Evolutionary conservation across 495 filamentous ascomycete species (phyloP), one percentile per base, ranked within the genome.

Genomic region (Schizothecium vesticola): DNA sequence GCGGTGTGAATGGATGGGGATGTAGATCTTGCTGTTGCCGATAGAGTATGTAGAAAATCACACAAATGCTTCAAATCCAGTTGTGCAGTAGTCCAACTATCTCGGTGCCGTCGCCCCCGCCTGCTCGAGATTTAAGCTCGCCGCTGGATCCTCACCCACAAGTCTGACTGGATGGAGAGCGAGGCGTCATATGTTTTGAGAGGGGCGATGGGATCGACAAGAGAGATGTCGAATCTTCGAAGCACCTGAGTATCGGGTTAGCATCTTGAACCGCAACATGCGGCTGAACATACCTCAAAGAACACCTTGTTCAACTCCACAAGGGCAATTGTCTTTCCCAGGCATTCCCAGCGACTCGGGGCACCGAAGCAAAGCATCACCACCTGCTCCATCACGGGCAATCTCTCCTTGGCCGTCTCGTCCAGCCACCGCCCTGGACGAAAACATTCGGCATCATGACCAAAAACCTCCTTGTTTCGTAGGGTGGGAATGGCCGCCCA

Each of bases 361-460:
- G 67, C 75, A 3, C 76, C 77, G 61, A 76, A 77, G 60, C 67
- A 55, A 3, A 74, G 56, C 24, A 70, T 69, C 22, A 70, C 61
- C 21, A 69, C 66, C 23, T 65, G 72, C 51, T 83, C 75, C 81
- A 82, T 82, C 56, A 33, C 66, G 56, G 63, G 67, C 4, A 65
- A n/a, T 63, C 71, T 72, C 56, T 79, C 76, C 12, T 68, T 51
- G 43, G 16, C 43, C 31, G 11, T 60, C 22, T 67, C 72, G 12
- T 82, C 79, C 6, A 87, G 76, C 84, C 85, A 88, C 56, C 86
- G 75, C 61, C 83, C 85, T 0, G 86, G 86, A 0, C 80, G 75
- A 65, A 84, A 88, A 3, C 68, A 26, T 36, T 82, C 71, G 3
- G 76, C 76, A 62, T 86, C 81, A 2, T 69, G 67, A 24, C 78